A percentile compares a stretch with the other conserved stretches of the same genome.
phyloP scores from a whole-genome alignment of 345 rosid species.

The Linum tenue region DNA sequence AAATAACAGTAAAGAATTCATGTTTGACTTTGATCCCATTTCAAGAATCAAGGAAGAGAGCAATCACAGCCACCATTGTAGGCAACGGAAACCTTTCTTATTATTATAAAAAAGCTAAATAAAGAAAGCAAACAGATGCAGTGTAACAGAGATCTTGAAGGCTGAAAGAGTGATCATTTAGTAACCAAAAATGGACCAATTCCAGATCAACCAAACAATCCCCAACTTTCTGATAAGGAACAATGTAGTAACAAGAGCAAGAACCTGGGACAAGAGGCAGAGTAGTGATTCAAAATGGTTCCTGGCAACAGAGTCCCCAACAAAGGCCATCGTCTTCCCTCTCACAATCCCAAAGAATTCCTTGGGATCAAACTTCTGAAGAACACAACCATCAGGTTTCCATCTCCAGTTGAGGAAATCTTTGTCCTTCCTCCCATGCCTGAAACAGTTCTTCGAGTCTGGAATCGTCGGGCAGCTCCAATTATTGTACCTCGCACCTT shows the following conservation, averaged over 20 bases:
- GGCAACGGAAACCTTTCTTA: no score
- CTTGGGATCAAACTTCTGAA: conserved; percentile 53
- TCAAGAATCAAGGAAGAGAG: no score
- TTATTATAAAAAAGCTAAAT: no score
- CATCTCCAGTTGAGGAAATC: conserved; percentile 85
- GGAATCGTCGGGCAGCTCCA: conserved; percentile 66
- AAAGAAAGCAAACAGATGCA: no score
- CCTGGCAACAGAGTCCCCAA: conserved; percentile 85
- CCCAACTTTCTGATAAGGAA: neutral
- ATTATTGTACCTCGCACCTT: conserved; percentile 48
- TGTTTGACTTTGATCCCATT: no score
- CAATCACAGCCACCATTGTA: no score
- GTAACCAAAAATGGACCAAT: neutral
- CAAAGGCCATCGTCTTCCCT: conserved; percentile 65
- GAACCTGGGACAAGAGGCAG: conserved; percentile 69
- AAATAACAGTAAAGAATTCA: no score
- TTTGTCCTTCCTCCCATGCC: conserved; percentile 51
- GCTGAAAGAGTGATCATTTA: no score
- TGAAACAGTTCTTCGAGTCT: conserved; percentile 57
- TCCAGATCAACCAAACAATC: neutral
- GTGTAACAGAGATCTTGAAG: no score
- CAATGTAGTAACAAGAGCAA: neutral
- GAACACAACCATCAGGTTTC: conserved; percentile 67
- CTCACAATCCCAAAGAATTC: conserved; percentile 41
- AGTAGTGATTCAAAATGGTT: conserved; percentile 86